Percentiles rank a stretch among this genome's conserved stretches.
These are phyloP conservation scores for Penicillium paxilli DNA, from an alignment of 495 filamentous ascomycete genomes.

Conservation along the genomic window DNA sequence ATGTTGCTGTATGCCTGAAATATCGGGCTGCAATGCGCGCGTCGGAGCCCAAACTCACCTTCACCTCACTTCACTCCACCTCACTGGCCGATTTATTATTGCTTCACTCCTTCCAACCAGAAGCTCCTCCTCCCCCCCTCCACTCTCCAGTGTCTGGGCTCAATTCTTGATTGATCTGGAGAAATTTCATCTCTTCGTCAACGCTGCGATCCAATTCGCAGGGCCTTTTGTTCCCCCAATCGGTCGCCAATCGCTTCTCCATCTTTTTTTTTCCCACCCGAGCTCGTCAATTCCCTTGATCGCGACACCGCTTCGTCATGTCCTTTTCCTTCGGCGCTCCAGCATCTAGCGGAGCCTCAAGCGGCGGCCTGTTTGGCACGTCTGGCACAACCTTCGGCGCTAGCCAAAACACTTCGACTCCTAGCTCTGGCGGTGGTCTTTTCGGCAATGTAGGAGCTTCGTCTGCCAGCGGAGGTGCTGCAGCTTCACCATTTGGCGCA, in stretches of 20 bases:
- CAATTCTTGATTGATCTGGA: slow-evolving; percentile 9
- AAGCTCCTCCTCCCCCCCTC: slow-evolving; percentile 2
- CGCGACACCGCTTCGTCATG: slow-evolving; percentile 28
- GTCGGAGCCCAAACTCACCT: slow-evolving; percentile 27
- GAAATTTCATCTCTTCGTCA: slow-evolving; percentile 1
- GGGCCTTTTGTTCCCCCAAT: slow-evolving; percentile 14
- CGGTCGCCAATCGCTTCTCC: slow-evolving; percentile 19
- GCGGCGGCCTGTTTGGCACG: slow-evolving; percentile 41
- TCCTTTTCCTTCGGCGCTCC: slow-evolving; percentile 38
- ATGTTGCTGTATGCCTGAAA: slow-evolving; percentile 1
- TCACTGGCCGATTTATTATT: slow-evolving; percentile 27
- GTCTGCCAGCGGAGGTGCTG: slow-evolving; percentile 28
- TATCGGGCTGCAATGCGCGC: slow-evolving; percentile 14
- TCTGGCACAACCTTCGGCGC: slow-evolving; percentile 34
- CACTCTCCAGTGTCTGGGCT: slow-evolving; percentile 4
- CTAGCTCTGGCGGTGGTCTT: slow-evolving; percentile 32
- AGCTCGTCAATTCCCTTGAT: slow-evolving; percentile 17
- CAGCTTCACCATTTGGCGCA: slow-evolving; percentile 38
- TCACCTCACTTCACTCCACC: too few relatives aligned
- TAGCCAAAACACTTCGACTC: slow-evolving; percentile 29
- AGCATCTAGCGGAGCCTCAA: slow-evolving; percentile 34
- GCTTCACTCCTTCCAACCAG: slow-evolving; percentile 10
- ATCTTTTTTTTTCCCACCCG: slow-evolving; percentile 16
- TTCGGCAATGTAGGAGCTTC: slow-evolving; percentile 49
- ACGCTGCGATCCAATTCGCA: slow-evolving; percentile 14